Evolutionary conservation across 163 green algal species (phyloP).

Genomic region (Picocystis sp.): DNA sequence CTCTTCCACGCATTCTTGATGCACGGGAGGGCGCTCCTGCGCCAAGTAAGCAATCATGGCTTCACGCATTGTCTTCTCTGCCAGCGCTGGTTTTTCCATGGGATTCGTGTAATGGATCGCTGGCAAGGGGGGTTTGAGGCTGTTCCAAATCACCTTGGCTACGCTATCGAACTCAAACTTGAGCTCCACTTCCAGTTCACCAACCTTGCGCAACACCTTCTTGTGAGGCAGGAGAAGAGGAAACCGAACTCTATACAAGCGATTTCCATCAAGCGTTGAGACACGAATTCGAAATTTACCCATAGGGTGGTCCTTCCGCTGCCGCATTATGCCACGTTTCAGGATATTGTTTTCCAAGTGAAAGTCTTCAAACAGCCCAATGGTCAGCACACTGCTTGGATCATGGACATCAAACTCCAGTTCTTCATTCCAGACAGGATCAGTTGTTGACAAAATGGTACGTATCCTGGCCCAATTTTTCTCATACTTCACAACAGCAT

Average conservation of each 20-base stretch:
- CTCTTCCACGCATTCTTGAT: too few relatives aligned
- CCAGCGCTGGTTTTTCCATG: too few relatives aligned
- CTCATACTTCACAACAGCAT: constrained; percentile 12
- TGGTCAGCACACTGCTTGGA: constrained; percentile 15
- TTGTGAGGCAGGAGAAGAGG: constrained; percentile 11
- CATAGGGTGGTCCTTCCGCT: constrained; percentile 7
- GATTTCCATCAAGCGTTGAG: constrained; percentile 4
- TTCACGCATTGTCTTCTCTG: too few relatives aligned
- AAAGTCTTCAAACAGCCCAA: constrained; percentile 17
- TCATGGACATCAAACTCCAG: constrained; percentile 16
- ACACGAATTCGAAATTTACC: constrained; percentile 13
- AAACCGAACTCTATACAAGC: constrained; percentile 5
- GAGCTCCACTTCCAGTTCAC: constrained; percentile 5
- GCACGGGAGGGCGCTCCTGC: too few relatives aligned
- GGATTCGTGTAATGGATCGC: too few relatives aligned
- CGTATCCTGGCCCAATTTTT: constrained; percentile 9
- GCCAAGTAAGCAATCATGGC: too few relatives aligned
- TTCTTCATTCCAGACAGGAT: constrained; percentile 15
- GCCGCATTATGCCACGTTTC: background rate
- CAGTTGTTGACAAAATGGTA: constrained; percentile 4
- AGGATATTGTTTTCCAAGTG: background rate
- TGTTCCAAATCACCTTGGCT: too few relatives aligned
- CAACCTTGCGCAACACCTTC: constrained; percentile 13
- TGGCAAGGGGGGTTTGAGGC: too few relatives aligned
- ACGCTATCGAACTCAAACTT: too few relatives aligned